Percentiles rank a stretch among this genome's conserved stretches.
Conservation (phyloP, 2,329 filamentous ascomycete species). For the Calonectria crousiana region DNA sequence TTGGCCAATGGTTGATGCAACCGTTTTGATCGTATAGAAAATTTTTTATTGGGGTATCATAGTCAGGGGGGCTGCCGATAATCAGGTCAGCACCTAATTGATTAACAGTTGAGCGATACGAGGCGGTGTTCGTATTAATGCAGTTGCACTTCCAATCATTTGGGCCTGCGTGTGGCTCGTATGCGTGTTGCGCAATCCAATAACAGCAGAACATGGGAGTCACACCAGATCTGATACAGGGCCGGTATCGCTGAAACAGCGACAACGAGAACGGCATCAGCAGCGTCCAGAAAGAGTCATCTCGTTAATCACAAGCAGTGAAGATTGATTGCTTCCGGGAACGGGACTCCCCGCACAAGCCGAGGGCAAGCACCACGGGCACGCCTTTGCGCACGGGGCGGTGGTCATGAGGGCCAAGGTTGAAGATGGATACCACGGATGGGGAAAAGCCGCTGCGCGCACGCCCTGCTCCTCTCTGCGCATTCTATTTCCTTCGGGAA, state of each 20-base stretch:
- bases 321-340: background rate
- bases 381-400: background rate
- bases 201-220: background rate
- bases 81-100: constrained; percentile 15
- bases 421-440: background rate
- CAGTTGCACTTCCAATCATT: background rate
- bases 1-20: background rate
- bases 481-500: background rate
- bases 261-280: background rate
- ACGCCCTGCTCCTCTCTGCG: background rate
- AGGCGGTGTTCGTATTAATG: background rate
- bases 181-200: background rate
- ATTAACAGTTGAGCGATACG: background rate
- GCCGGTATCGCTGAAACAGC: background rate
- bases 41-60: background rate
- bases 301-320: background rate
- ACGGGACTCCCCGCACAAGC: background rate
- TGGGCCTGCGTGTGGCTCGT: background rate
- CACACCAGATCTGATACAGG: constrained; percentile 3
- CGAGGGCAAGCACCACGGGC: background rate
- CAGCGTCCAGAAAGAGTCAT: background rate
- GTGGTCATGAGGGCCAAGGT: constrained; percentile 3
- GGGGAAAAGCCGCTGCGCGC: background rate
- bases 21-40: background rate
- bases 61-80: background rate